Evolutionary conservation across 2,329 filamentous ascomycete species (phyloP).

Genomic region (Parascedosporium putredinis): DNA sequence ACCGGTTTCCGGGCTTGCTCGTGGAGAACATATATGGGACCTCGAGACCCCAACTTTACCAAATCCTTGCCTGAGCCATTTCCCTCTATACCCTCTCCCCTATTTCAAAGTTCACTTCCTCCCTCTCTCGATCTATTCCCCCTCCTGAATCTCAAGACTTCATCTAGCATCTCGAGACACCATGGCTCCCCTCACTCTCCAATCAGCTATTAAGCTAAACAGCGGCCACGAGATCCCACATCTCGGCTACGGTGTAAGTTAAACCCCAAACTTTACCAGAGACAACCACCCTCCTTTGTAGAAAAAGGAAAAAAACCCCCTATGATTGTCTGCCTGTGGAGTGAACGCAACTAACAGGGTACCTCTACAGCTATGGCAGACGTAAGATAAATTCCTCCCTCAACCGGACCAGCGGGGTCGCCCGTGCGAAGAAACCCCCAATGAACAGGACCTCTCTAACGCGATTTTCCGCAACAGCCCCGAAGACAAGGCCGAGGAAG

Average conservation of each 20-base stretch:
- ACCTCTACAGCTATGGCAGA: slow-evolving; percentile 37
- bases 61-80: too few relatives aligned
- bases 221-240: slow-evolving; percentile 43
- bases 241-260: slow-evolving; percentile 43
- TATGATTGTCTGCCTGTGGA: too few relatives aligned
- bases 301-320: too few relatives aligned
- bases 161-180: slow-evolving; percentile 12
- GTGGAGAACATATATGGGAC: too few relatives aligned
- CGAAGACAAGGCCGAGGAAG: slow-evolving; percentile 24
- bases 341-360: too few relatives aligned
- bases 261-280: too few relatives aligned
- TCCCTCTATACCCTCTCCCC: too few relatives aligned
- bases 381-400: slow-evolving; percentile 24
- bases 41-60: too few relatives aligned
- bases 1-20: too few relatives aligned
- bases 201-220: slow-evolving; percentile 40
- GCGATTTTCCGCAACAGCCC: slow-evolving; percentile 18
- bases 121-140: too few relatives aligned
- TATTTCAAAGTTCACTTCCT: background rate
- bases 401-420: slow-evolving; percentile 9
- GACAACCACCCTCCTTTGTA: too few relatives aligned
- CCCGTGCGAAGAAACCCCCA: slow-evolving; percentile 10
- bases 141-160: too few relatives aligned
- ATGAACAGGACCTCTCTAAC: background rate
- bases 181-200: slow-evolving; percentile 37